Base-by-base conservation (phyloP, 225 moss, liverwort and hornwort genomes). In the Pleurozium schreberi region DNA sequence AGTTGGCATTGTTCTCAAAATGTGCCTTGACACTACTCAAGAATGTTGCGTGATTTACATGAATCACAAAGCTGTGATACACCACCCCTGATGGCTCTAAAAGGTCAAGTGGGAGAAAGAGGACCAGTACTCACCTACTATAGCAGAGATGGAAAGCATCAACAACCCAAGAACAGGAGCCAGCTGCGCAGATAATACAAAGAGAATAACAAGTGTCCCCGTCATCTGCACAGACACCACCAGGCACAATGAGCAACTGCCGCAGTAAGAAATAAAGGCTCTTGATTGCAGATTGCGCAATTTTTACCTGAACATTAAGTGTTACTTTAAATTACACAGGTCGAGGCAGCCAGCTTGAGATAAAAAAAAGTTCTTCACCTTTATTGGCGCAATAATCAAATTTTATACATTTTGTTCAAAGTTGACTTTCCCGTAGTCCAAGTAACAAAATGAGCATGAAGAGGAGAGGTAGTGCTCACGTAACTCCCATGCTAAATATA, bases 141-240 rank as follows among this genome's bases (percentile, higher is more conserved):
- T 93, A 75, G 95, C 97, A 75, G 97, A 96, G 68, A 99, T 94
- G 57, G 99, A 95, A 84, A 99, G 89, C 96, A 99, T 96, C 80
- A 99, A 94, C 57, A 96, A 12, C 42, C 92, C 94, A 89, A 99
- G 95, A 80, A 99, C 94, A 91, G 99, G 99, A 88, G 99, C 99
- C 85, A 99, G 94, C 90, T 97, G 94, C 70, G 97, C 66, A 40
- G 99, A 99, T 67, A 99, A 70, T 71, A 94, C 53, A 61, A 97
- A 99, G 26, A 99, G 96, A 84, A 99, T 96, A 69, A 88, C 87
- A 76, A 99, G 92, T 8, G 95, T 95, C 90, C 99, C 97, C 81
- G 87, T 87, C 90, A 99, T 96, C 98, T 98, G 89, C 91, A 89
- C 55, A 80, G 69, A 86, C 23, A 84, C 66, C 74, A 82, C 78